Evolutionary conservation across 1,284 basidiomycete species (phyloP).

Genomic region (Ganoderma sinense): DNA sequence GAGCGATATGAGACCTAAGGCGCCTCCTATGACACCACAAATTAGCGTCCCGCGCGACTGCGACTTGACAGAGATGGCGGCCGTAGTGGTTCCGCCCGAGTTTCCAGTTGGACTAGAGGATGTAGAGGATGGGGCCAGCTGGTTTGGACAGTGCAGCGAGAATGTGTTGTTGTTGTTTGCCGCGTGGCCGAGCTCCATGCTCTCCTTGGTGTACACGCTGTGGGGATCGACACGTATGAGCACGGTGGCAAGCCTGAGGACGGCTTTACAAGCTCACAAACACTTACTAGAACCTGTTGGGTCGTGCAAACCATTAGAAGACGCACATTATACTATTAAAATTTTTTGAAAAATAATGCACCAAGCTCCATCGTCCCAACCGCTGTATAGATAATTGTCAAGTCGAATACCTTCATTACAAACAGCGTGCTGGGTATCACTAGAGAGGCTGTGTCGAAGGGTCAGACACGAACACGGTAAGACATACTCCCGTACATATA

Average conservation of each 20-base stretch:
- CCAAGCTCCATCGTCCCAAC: constrained; percentile 28
- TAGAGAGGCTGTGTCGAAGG: constrained; percentile 4
- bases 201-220: constrained; percentile 23
- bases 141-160: constrained; percentile 22
- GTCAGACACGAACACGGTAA: too few species aligned
- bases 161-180: constrained; percentile 22
- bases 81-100: neutral
- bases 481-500: too few species aligned
- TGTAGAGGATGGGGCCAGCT: neutral
- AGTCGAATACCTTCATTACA: constrained; percentile 25
- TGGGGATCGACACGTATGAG: neutral
- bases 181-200: constrained; percentile 14
- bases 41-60: neutral
- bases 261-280: neutral
- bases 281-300: neutral
- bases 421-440: constrained; percentile 19
- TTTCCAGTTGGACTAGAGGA: neutral
- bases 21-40: neutral
- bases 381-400: constrained; percentile 24
- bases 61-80: neutral
- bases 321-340: neutral
- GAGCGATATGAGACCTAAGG: neutral
- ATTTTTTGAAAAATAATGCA: neutral
- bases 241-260: neutral
- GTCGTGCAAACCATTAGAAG: neutral